Evolutionary conservation across 305 asterid species (phyloP).

Genomic region (Fraxinus nigra): DNA sequence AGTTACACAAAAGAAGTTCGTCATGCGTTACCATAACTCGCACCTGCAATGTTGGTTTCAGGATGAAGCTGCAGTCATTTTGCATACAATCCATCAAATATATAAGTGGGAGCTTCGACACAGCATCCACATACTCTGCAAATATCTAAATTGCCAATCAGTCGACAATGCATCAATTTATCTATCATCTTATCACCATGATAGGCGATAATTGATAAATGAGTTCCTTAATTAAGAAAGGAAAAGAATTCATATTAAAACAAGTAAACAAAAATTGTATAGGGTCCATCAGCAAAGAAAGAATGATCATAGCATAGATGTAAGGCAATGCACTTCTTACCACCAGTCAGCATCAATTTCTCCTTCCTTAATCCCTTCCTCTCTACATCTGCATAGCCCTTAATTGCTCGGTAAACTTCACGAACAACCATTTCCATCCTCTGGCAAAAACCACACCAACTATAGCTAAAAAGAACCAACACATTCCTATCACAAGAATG

Average conservation of each 20-base stretch:
- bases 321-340: conserved; percentile 40
- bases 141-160: conserved; percentile 48
- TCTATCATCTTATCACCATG: conserved; percentile 12
- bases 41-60: conserved; percentile 67
- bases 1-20: neutral
- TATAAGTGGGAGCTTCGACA: conserved; percentile 65
- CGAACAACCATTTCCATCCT: conserved; percentile 94
- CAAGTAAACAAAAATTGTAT: neutral
- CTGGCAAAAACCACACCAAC: conserved; percentile 98
- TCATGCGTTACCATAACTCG: conserved; percentile 6
- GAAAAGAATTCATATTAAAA: neutral
- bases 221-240: neutral
- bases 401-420: conserved; percentile 77
- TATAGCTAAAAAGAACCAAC: conserved; percentile 76
- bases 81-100: conserved; percentile 89
- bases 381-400: conserved; percentile 46
- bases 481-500: conserved; percentile 55
- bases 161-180: neutral
- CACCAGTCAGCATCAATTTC: conserved; percentile 35
- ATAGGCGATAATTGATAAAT: neutral
- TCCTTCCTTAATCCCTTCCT: conserved; percentile 46
- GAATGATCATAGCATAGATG: conserved; percentile 11
- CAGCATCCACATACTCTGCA: conserved; percentile 56
- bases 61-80: conserved; percentile 80
- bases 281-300: neutral